Evolutionary conservation across 345 rosid species (phyloP), one percentile per base, ranked within the genome.

Genomic region (Orychophragmus violaceus): DNA sequence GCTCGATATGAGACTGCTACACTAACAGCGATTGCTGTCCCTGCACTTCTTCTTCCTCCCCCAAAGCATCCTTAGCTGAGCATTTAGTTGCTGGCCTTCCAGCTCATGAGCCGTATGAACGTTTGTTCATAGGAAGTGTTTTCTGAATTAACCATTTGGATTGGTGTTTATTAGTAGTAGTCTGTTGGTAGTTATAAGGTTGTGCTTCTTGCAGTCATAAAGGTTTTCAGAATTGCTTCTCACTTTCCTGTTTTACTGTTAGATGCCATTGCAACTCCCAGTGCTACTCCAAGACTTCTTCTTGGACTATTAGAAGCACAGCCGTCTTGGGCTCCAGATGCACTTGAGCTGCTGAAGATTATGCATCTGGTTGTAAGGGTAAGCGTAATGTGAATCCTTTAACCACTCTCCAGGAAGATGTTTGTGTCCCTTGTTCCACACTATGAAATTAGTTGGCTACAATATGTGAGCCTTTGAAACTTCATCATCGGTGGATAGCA

Each of bases 271-370:
- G 98, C 98, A 64, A 93, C 97, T 66, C 98, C 98, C 58, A 93
- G 98, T 81, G 97, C 98, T 67, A 93, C 98, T 50, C 98, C 86
- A 67, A 77, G 98, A 68, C 91, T 93, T 70, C 98, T 93, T 69
- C 82, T 93, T 77, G 98, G 98, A 79, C 97, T 93, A 60, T 77
- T 93, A 29, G 98, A 93, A 82, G 98, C 98, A 51, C 98, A 96
- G 0, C 98, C 98, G 8, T 93, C 98, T 3, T 93, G 98, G 98
- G 98, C 98, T 44, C 97, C 98, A 2, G 98, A 93, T 82, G 98
- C 98, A 51, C 97, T 93, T 59, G 98, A 54, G 98, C 96, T 28
- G 97, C 98, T 14, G 98, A 93, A 72, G 98, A 93, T 70, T 90
- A 93, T 74, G 94, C 96, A 69, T 82, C 93, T 69, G 97, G 98